Evolutionary conservation across 164 flowering plant genomes (phyloP).

Genomic region (Kalanchoe fedtschenkoi): DNA sequence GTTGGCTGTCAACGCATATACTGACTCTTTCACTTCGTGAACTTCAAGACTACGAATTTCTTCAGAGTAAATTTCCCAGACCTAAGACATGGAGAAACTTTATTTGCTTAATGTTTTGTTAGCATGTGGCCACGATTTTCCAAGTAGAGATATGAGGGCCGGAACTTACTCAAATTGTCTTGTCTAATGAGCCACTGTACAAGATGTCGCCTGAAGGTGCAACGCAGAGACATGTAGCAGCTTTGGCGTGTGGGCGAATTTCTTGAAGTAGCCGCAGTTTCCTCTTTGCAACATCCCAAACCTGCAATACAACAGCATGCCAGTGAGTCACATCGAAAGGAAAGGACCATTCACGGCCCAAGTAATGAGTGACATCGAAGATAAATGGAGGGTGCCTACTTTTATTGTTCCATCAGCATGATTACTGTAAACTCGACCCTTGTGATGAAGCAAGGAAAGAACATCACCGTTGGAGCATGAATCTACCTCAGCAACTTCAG

Average conservation of each 20-base stretch:
- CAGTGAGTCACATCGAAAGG: background rate
- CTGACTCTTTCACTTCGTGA: slow-evolving; percentile 58
- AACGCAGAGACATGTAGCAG: slow-evolving; percentile 51
- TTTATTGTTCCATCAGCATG: slow-evolving; percentile 76
- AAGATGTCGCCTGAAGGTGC: slow-evolving; percentile 49
- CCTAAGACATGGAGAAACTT: slow-evolving; percentile 20
- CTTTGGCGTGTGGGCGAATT: slow-evolving; percentile 48
- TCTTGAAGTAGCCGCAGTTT: slow-evolving; percentile 48
- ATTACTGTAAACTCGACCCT: slow-evolving; percentile 44
- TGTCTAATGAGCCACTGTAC: slow-evolving; percentile 74
- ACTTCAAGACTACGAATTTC: slow-evolving; percentile 48
- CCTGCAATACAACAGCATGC: slow-evolving; percentile 18
- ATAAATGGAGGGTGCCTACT: slow-evolving; percentile 17
- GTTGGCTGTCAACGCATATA: slow-evolving; percentile 32
- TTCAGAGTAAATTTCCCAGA: slow-evolving; percentile 57
- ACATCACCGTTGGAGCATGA: slow-evolving; percentile 44
- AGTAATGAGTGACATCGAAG: background rate
- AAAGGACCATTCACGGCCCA: background rate
- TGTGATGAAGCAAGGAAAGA: slow-evolving; percentile 39
- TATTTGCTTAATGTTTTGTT: background rate
- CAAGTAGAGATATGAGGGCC: no score
- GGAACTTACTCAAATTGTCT: slow-evolving; percentile 69
- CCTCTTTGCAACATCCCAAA: slow-evolving; percentile 55
- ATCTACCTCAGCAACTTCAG: slow-evolving; percentile 41
- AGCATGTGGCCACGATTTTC: no score